phyloP scores from a whole-genome alignment of 176 grass and related monocot species.

The Puya raimondii region DNA sequence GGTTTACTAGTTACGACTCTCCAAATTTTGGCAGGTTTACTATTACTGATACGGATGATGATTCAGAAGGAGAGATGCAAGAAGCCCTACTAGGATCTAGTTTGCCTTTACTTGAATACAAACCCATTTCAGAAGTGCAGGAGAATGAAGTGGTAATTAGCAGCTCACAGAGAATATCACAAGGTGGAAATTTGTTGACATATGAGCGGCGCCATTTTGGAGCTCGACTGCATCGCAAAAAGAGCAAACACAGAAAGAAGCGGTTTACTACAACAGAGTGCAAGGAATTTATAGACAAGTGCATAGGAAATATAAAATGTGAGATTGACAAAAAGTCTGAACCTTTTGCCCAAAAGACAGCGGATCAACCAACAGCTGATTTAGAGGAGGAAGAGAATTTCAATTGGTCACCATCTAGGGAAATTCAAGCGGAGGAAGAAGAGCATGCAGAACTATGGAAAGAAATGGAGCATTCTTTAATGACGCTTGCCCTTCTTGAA shows the following conservation, averaged over 20 bases:
- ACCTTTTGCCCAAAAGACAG: conserved; percentile 15
- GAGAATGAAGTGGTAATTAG: conserved; percentile 29
- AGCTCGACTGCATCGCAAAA: conserved; percentile 27
- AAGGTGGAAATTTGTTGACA: conserved; percentile 14
- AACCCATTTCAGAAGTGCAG: conserved; percentile 2
- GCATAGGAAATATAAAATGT: conserved; percentile 55
- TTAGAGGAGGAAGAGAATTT: conserved; percentile 48
- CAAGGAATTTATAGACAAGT: conserved; percentile 56
- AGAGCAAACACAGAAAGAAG: conserved; percentile 39
- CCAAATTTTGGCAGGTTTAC: conserved; percentile 39
- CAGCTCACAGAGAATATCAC: not conserved
- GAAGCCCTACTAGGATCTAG: conserved; percentile 6
- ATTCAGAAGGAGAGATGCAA: not conserved
- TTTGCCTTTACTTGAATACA: conserved; percentile 19
- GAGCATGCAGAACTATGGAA: conserved; percentile 71
- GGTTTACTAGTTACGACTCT: conserved; percentile 47
- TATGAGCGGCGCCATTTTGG: conserved; percentile 2
- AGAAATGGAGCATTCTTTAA: conserved; percentile 76
- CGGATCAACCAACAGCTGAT: conserved; percentile 10
- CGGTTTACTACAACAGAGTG: conserved; percentile 27
- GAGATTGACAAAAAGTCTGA: conserved; percentile 50
- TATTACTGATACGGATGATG: conserved; percentile 23
- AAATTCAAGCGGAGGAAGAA: conserved; percentile 43
- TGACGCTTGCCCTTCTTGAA: conserved; percentile 48
- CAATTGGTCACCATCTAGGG: conserved; percentile 40